Evolutionary conservation across 108 stramenopile genomes (phyloP).

Genomic region (Nitzschia putrida): DNA sequence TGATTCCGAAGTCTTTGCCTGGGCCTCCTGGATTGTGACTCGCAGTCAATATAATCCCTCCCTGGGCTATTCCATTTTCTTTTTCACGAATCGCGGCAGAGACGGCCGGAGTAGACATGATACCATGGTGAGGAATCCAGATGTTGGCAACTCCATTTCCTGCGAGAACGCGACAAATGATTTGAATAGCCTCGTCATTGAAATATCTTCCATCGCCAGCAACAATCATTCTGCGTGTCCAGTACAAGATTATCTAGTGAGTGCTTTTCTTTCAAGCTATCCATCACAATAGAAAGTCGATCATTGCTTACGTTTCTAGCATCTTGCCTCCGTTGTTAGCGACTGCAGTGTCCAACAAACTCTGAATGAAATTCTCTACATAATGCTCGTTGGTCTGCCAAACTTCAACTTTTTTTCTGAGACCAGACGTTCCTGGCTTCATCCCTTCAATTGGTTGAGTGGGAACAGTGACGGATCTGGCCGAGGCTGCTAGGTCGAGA

Average conservation of each 20-base stretch:
- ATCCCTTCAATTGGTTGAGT: constrained; percentile 82
- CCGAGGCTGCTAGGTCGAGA: not conserved
- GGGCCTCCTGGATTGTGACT: constrained; percentile 99
- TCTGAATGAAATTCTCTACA: constrained; percentile 98
- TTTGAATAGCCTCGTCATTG: constrained; percentile 93
- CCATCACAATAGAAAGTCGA: not conserved
- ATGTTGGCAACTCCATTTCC: constrained; percentile 89
- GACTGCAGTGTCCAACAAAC: constrained; percentile 84
- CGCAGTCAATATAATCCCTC: constrained; percentile 95
- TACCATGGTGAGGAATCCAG: constrained; percentile 90
- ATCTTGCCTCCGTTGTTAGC: constrained; percentile 73
- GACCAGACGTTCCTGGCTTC: constrained; percentile 94
- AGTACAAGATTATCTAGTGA: not conserved
- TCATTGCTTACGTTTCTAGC: constrained; percentile 74
- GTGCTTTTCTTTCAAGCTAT: not conserved
- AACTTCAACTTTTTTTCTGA: constrained; percentile 93
- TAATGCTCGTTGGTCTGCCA: constrained; percentile 79
- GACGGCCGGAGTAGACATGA: constrained; percentile 93
- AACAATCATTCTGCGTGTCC: constrained; percentile 59
- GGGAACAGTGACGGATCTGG: constrained; percentile 28
- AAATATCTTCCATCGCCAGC: constrained; percentile 93
- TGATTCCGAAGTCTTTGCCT: constrained; percentile 96
- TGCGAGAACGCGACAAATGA: constrained; percentile 84
- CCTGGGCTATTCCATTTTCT: constrained; percentile 75
- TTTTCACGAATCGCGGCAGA: constrained; percentile 85